Conservation (phyloP, 768 basidiomycete genomes). For the Tulasnella calospora region DNA sequence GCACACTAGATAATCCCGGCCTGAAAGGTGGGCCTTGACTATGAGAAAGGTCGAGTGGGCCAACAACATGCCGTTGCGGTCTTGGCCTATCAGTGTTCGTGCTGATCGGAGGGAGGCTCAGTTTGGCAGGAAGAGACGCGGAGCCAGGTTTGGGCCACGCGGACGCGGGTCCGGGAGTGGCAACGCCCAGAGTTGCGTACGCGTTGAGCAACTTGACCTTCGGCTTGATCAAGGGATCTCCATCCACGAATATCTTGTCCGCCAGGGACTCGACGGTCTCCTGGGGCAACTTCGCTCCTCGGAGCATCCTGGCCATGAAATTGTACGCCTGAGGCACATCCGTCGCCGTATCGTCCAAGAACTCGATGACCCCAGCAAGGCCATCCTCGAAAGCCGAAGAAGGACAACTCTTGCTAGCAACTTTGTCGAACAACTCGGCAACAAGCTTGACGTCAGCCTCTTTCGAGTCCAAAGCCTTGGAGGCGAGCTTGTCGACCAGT, state of each 20-base stretch:
- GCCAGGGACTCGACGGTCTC: conserved; percentile 47
- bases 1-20: conserved; percentile 30
- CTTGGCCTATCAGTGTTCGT: conserved; percentile 28
- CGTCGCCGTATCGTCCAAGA: too few species aligned
- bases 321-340: too few species aligned
- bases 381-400: too few species aligned
- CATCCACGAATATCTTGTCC: conserved; percentile 37
- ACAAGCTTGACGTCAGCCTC: conserved; percentile 74
- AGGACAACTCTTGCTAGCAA: conserved; percentile 53
- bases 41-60: conserved; percentile 58
- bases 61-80: conserved; percentile 54
- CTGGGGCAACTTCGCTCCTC: conserved; percentile 35
- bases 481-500: conserved; percentile 60
- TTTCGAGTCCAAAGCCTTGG: conserved; percentile 80
- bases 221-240: conserved; percentile 36
- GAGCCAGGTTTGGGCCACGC: conserved; percentile 15
- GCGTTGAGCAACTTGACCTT: conserved; percentile 37
- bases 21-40: conserved; percentile 33
- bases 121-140: conserved; percentile 37
- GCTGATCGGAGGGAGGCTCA: conserved; percentile 27
- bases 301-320: too few species aligned
- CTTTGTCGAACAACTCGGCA: conserved; percentile 63
- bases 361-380: too few species aligned
- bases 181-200: conserved; percentile 32
- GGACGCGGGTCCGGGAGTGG: conserved; percentile 30